Evolutionary conservation across 495 filamentous ascomycete genomes (phyloP).

Genomic region (Penicillium bovifimosum): DNA sequence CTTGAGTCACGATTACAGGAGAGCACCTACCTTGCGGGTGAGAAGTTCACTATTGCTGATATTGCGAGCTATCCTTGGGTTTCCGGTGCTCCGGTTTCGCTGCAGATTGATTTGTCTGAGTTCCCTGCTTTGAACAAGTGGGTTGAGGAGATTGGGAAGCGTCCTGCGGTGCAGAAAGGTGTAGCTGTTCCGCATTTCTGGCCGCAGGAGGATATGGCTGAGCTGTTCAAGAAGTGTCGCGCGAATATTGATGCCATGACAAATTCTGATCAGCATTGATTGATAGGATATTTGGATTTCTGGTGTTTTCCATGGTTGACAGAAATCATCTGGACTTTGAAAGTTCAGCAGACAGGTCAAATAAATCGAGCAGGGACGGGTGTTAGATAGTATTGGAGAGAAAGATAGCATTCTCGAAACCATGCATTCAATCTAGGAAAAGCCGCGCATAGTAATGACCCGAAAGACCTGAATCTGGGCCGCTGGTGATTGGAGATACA

Average conservation of each 20-base stretch:
- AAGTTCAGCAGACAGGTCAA: too few relatives aligned
- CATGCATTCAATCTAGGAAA: too few relatives aligned
- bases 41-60: slow-evolving; percentile 41
- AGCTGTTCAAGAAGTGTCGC: slow-evolving; percentile 23
- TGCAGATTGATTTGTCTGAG: slow-evolving; percentile 32
- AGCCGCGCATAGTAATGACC: too few relatives aligned
- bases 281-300: not conserved
- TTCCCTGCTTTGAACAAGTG: slow-evolving; percentile 35
- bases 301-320: too few relatives aligned
- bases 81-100: slow-evolving; percentile 9
- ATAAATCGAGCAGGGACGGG: too few relatives aligned
- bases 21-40: slow-evolving; percentile 38
- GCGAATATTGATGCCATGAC: slow-evolving; percentile 26
- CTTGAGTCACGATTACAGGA: slow-evolving; percentile 39
- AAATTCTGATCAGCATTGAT: slow-evolving; percentile 28
- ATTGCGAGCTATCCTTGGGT: slow-evolving; percentile 38
- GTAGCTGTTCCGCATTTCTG: slow-evolving; percentile 17
- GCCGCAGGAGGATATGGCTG: slow-evolving; percentile 26
- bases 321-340: too few relatives aligned
- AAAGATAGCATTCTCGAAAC: too few relatives aligned
- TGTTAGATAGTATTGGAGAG: too few relatives aligned
- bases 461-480: not conserved
- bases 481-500: not conserved
- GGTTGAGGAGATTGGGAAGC: slow-evolving; percentile 25
- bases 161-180: slow-evolving; percentile 31